Base-by-base conservation (phyloP, 2,329 filamentous ascomycete genomes). In the Leptosphaerulina australis region DNA sequence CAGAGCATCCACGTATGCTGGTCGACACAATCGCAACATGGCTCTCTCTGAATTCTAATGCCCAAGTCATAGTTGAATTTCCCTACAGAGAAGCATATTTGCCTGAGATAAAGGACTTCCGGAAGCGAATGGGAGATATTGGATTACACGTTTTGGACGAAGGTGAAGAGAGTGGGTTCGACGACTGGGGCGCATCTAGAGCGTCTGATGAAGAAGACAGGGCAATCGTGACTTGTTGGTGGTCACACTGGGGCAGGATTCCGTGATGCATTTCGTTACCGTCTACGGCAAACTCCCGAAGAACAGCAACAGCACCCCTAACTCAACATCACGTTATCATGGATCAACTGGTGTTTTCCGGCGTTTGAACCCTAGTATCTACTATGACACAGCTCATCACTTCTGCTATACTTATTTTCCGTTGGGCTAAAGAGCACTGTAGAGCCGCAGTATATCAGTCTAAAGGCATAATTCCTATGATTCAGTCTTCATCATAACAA, bases 1-100 rank as follows among this genome's bases (percentile, higher is more conserved):
- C 91, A 38, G 82, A 88, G 3, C 94, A 97, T 66, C 91, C 93
- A 0, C 74, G 71, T 3, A 83, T 94, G 64, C 81, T 97, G 17
- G 85, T 86, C 0, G 78, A 84, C 11, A 86, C 89, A 11, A 85
- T 97, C 34, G 74, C 79, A 8, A 75, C 81, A 29, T 90, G 91
- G 74, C 78, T 97, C 9, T 80, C 80, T 7, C 73, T 77, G 11
- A 78, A 77, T 3, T 47, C 70, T 0, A 75, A 81, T 21, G 83
- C 90, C 2, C 81, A 88, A 26, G 87, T 88, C 1, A 79, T 97
- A 9, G 77, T 94, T 34, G 93, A 96, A 76, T 84, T 95, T 33
- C 93, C 93, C 0, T 78, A 91, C 44, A 81, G 94, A 28, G 88
- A 92, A 55, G 79, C 81, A 7, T 88, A 86, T 54, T 84, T 84